Percentiles rank a stretch among this genome's conserved stretches.
phyloP scores from a whole-genome alignment of 192 early-diverging fungal genomes.

The Geranomyces variabilis region DNA sequence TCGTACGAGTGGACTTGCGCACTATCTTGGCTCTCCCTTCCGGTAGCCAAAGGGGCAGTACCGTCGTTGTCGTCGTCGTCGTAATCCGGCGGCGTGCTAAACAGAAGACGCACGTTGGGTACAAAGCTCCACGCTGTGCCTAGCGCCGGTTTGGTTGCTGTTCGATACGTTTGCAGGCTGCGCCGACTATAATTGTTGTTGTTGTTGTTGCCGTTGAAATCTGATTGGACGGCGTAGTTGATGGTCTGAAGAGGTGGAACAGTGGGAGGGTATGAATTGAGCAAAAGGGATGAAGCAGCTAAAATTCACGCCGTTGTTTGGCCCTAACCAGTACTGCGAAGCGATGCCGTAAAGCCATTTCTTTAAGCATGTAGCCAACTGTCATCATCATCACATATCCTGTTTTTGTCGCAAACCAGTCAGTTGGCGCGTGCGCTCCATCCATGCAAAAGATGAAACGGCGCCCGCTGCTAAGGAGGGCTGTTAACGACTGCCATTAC shows the following conservation, averaged over 20 bases:
- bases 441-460: too few species aligned
- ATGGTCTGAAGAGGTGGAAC: background rate
- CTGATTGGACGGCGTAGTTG: conserved; percentile 8
- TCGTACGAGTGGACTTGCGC: background rate
- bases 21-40: too few species aligned
- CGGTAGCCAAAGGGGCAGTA: too few species aligned
- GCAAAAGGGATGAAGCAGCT: too few species aligned
- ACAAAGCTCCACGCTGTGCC: conserved; percentile 6
- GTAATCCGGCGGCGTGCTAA: background rate
- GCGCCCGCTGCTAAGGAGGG: too few species aligned
- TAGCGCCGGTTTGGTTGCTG: background rate
- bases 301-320: background rate
- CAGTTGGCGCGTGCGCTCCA: too few species aligned
- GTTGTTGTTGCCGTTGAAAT: background rate
- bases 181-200: background rate
- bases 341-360: background rate
- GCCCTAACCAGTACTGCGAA: conserved; percentile 1
- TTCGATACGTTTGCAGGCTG: background rate
- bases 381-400: conserved; percentile 7
- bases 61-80: background rate
- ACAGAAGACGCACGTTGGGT: background rate
- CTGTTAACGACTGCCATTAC: too few species aligned
- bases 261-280: too few species aligned
- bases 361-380: background rate
- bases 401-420: background rate